Percentiles rank a stretch among this genome's conserved stretches.
phyloP scores from a whole-genome alignment of 108 stramenopile genomes.

The Pseudonitzschia multiseries region DNA sequence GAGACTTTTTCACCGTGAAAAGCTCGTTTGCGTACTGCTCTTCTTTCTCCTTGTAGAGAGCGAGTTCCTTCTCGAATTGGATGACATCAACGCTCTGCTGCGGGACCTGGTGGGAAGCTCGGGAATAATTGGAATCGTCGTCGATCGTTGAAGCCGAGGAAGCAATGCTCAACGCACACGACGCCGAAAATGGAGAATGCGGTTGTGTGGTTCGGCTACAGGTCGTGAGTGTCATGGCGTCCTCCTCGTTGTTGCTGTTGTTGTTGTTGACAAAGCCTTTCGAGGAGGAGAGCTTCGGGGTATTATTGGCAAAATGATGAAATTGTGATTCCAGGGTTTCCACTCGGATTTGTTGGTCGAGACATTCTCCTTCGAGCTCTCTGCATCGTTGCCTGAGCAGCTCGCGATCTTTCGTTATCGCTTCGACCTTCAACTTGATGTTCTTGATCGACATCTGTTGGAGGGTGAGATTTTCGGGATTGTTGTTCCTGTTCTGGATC shows the following conservation, averaged over 20 bases:
- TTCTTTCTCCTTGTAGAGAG: background rate
- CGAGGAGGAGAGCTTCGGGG: too few relatives aligned
- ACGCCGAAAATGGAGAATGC: background rate
- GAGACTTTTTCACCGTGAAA: background rate
- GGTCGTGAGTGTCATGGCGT: background rate
- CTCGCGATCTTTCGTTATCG: constrained; percentile 29
- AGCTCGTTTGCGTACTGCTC: background rate
- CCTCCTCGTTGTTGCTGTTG: background rate
- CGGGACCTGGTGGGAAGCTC: too few relatives aligned
- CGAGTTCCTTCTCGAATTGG: background rate
- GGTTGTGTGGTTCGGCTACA: background rate
- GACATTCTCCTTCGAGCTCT: constrained; percentile 14
- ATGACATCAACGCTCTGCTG: background rate
- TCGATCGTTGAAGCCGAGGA: background rate
- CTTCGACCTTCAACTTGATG: constrained; percentile 30
- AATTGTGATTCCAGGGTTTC: constrained; percentile 9
- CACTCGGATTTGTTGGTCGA: constrained; percentile 18
- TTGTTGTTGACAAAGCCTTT: background rate
- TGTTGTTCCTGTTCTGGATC: background rate
- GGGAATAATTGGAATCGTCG: background rate
- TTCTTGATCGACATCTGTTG: constrained; percentile 20
- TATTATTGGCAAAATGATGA: background rate
- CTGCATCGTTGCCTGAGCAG: constrained; percentile 21
- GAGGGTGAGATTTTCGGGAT: background rate
- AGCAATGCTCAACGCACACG: background rate